Percentiles rank a stretch among this genome's conserved stretches.
Evolutionary conservation across 2,329 filamentous ascomycete species (phyloP).

Genomic region (Pseudodiploospora longispora): DNA sequence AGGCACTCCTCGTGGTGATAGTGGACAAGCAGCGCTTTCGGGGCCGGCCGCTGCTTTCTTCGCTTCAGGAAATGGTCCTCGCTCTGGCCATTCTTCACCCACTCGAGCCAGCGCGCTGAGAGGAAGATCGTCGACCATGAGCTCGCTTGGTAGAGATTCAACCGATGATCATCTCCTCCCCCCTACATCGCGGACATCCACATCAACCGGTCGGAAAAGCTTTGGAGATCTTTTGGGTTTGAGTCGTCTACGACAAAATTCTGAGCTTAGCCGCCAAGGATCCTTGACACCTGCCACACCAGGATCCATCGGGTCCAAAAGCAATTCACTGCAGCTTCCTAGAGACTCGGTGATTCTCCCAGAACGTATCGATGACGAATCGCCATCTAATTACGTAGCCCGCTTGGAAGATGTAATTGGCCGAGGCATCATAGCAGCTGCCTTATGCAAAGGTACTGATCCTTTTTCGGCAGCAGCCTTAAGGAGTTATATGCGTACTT

Average conservation of each 20-base stretch:
- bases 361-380: conserved; percentile 77
- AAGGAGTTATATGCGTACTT: conserved; percentile 90
- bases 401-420: conserved; percentile 74
- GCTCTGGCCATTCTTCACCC: conserved; percentile 60
- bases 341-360: conserved; percentile 67
- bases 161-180: conserved; percentile 62
- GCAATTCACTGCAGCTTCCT: conserved; percentile 71
- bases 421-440: conserved; percentile 74
- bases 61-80: conserved; percentile 21
- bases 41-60: conserved; percentile 28
- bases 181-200: conserved; percentile 66
- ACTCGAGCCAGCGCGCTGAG: conserved; percentile 54
- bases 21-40: conserved; percentile 14
- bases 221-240: conserved; percentile 83
- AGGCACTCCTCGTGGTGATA: conserved; percentile 11
- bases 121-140: conserved; percentile 82
- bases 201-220: conserved; percentile 85
- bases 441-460: conserved; percentile 80
- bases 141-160: conserved; percentile 66
- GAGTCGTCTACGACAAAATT: conserved; percentile 70
- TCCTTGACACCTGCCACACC: conserved; percentile 64
- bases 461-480: conserved; percentile 75
- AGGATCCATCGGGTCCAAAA: conserved; percentile 63
- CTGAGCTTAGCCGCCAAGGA: conserved; percentile 63
- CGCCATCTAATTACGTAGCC: conserved; percentile 79